phyloP scores from a whole-genome alignment of 345 rosid species.

The Moricandia moricandioides region DNA sequence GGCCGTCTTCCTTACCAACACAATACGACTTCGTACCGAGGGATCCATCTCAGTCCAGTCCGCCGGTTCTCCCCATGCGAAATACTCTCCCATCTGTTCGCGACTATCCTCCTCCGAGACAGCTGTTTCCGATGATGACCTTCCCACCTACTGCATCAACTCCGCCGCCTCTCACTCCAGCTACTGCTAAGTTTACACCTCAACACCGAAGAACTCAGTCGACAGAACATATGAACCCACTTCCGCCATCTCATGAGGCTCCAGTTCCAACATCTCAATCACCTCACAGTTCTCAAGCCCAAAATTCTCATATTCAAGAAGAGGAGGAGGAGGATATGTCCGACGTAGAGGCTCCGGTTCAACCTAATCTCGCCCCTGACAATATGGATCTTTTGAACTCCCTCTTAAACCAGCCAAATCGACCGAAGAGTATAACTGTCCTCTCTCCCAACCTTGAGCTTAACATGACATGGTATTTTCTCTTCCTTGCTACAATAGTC shows the following conservation, averaged over 20 bases:
- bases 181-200: neutral
- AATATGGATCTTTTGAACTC: neutral
- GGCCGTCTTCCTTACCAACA: no score
- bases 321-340: neutral
- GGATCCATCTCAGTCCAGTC: neutral
- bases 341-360: neutral
- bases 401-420: neutral
- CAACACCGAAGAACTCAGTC: no score
- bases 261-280: neutral
- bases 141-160: no score
- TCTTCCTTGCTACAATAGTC: neutral
- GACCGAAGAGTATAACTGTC: neutral
- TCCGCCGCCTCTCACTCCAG: neutral
- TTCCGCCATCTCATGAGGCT: no score
- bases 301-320: neutral
- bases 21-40: neutral
- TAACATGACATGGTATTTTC: neutral
- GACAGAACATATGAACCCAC: no score
- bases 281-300: neutral
- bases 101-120: neutral
- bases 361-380: neutral
- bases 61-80: neutral
- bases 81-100: neutral
- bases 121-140: neutral
- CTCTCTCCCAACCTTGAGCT: neutral